phyloP scores from a whole-genome alignment of 495 filamentous ascomycete genomes.

The Talaromyces trachyspermus region DNA sequence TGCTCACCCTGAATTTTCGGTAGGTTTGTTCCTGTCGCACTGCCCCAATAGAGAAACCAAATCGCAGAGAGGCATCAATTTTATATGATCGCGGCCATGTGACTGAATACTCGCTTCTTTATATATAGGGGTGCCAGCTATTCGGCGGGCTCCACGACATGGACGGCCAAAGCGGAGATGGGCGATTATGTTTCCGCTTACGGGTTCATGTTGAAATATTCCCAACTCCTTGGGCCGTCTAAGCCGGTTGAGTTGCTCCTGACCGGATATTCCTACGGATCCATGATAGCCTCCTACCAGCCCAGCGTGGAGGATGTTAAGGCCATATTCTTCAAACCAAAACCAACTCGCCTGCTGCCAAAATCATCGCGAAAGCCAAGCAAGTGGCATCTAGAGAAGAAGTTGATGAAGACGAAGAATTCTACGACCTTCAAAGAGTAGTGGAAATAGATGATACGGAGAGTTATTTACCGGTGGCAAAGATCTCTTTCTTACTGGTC shows the following conservation, averaged over 20 bases:
- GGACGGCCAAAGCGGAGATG: constrained; percentile 73
- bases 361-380: constrained; percentile 60
- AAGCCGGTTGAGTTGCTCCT: constrained; percentile 44
- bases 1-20: constrained; percentile 93
- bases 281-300: constrained; percentile 67
- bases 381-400: constrained; percentile 36
- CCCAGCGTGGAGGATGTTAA: constrained; percentile 54
- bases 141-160: constrained; percentile 72
- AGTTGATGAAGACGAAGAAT: constrained; percentile 3
- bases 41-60: too few relatives aligned
- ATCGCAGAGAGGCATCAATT: too few relatives aligned
- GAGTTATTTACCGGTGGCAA: constrained; percentile 15
- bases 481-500: constrained; percentile 65
- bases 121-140: constrained; percentile 62
- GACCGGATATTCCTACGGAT: constrained; percentile 89
- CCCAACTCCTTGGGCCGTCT: constrained; percentile 33
- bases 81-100: too few relatives aligned
- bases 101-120: constrained; percentile 3
- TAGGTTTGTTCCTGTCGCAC: constrained; percentile 24
- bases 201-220: constrained; percentile 68
- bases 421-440: background rate
- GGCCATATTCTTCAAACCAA: constrained; percentile 45
- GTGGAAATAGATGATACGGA: background rate
- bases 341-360: constrained; percentile 47
- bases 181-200: constrained; percentile 74